Percentiles rank a stretch among this genome's conserved stretches.
These are phyloP conservation scores for Oligophagozyma castellii DNA, from an alignment of 1,139 yeast species.

Conservation along the genomic window DNA sequence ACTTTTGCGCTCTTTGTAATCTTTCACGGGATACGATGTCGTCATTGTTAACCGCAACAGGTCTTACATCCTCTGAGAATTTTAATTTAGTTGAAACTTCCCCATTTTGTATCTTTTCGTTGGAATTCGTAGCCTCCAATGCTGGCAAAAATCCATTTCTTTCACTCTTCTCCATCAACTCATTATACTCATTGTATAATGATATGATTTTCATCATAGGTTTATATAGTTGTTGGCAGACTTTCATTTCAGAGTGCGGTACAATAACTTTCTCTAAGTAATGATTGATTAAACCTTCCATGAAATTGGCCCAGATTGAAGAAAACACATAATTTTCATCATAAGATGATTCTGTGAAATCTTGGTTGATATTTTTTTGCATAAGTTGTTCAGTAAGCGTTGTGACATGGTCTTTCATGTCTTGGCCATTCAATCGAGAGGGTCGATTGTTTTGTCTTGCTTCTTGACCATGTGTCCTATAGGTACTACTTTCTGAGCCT, in stretches of 20 bases:
- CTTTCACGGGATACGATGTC: constrained; percentile 17
- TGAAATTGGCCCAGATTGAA: constrained; percentile 26
- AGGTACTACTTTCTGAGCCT: not conserved
- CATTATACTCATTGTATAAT: constrained; percentile 24
- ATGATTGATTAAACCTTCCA: constrained; percentile 26
- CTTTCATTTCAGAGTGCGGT: constrained; percentile 25
- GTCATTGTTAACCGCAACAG: constrained; percentile 5
- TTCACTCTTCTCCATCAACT: constrained; percentile 24
- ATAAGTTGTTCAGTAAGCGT: constrained; percentile 22
- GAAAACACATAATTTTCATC: constrained; percentile 25
- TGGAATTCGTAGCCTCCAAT: constrained; percentile 3
- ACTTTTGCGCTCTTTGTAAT: constrained; percentile 22
- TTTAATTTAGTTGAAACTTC: constrained; percentile 3
- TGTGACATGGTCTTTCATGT: constrained; percentile 5
- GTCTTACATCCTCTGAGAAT: constrained; percentile 2
- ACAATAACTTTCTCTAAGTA: constrained; percentile 24
- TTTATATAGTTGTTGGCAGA: constrained; percentile 24
- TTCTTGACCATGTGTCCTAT: not conserved
- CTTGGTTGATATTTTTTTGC: constrained; percentile 22
- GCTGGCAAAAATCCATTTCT: constrained; percentile 19
- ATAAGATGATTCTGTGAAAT: constrained; percentile 18
- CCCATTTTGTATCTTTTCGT: constrained; percentile 3
- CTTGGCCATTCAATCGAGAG: not conserved
- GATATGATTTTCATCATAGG: constrained; percentile 26
- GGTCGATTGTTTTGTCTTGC: constrained; percentile 1